Evolutionary conservation across 2,329 filamentous ascomycete species (phyloP).

Genomic region (Cryphonectria naterciae): DNA sequence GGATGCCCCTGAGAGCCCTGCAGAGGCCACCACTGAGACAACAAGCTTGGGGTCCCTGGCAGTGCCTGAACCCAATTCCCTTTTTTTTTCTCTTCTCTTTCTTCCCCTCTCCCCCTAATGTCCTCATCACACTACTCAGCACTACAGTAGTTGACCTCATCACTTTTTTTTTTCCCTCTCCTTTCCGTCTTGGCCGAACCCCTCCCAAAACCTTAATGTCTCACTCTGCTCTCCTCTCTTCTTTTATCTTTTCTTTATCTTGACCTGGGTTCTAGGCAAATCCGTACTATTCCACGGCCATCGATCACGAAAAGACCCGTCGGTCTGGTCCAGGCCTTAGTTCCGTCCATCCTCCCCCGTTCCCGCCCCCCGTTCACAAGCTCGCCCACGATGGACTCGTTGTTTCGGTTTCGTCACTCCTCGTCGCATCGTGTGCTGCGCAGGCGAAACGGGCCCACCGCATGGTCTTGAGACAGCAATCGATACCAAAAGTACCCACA

Average conservation of each 20-base stretch:
- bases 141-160: not conserved
- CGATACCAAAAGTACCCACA: not conserved
- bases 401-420: not conserved
- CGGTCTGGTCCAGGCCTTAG: not conserved
- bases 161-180: not conserved
- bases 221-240: not conserved
- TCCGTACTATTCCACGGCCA: not conserved
- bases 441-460: slow-evolving; percentile 19
- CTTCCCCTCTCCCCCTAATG: too few relatives aligned
- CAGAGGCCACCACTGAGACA: not conserved
- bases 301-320: not conserved
- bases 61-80: not conserved
- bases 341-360: not conserved
- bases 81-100: too few relatives aligned
- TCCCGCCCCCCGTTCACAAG: not conserved
- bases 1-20: not conserved
- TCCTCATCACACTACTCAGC: too few relatives aligned
- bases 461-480: slow-evolving; percentile 22
- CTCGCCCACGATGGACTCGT: not conserved
- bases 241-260: not conserved
- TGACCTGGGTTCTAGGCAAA: not conserved
- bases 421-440: slow-evolving; percentile 5
- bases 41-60: not conserved
- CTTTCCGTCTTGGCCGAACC: not conserved
- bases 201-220: not conserved